Base-by-base conservation (phyloP, 2,329 filamentous ascomycete genomes). In the Neurospora sp. region DNA sequence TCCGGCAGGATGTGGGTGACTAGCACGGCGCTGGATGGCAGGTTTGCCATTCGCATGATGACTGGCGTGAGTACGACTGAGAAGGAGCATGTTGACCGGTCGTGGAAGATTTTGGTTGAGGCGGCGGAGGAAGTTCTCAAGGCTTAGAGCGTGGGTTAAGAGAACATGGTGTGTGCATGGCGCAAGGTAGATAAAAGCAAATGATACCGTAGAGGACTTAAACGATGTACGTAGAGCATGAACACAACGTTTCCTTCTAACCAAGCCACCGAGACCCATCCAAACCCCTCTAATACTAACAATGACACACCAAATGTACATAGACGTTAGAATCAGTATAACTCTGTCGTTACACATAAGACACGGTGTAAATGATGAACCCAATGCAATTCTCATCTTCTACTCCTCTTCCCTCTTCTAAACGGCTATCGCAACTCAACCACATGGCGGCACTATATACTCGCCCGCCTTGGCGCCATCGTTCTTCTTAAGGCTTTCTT, bases 1-100 rank as follows among this genome's bases (percentile, higher is more conserved):
- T 82, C 86, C 8, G 92, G 92, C 1, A 88, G 92, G 79, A 91
- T 97, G 69, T 97, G 92, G 80, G 82, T 97, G 33, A 97, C 93
- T 0, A 90, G 89, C 57, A 91, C 90, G 1, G 86, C 93, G 4
- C 84, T 97, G 12, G 88, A 87, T 8, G 91, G 88, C 0, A 83
- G 88, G 23, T 92, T 92, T 79, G 90, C 91, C 1, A 96, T 98
- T 71, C 85, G 95, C 0, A 88, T 97, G 43, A 90, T 95, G 28
- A 93, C 92, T 70, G 90, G 87, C 0, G 92, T 91, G 74, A 82
- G 86, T 33, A 82, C 87, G 52, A 88, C 90, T 0, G 89, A 95
- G 78, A 89, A 92, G 80, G 86, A 87, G 76, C 91, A 92, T 78
- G 81, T 97, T 4, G 83, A 88, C 71, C 84, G 84, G 72, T 88